phyloP scores from a whole-genome alignment of 1,284 basidiomycete species.

The Apiotrichum montevideense region DNA sequence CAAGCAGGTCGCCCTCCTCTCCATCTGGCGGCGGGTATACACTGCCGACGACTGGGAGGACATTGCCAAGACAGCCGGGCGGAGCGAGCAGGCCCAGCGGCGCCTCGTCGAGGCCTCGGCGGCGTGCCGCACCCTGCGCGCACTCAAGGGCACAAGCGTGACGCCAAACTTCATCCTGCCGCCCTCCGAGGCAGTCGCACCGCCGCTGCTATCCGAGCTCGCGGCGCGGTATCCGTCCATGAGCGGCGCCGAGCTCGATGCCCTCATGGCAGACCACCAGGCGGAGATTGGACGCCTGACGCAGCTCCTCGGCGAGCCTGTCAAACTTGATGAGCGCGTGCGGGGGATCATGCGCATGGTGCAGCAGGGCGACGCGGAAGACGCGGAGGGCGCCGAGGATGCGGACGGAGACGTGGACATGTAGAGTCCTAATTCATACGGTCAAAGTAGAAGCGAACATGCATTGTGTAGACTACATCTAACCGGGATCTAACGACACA shows the following conservation, averaged over 20 bases:
- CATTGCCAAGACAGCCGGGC: conserved; percentile 35
- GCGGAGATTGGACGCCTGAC: conserved; percentile 33
- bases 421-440: not conserved
- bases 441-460: not conserved
- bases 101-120: conserved; percentile 23
- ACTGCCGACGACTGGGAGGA: conserved; percentile 63
- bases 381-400: conserved; percentile 5
- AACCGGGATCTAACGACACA: not conserved
- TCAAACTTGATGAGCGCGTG: conserved; percentile 30
- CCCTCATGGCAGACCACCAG: conserved; percentile 36
- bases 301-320: conserved; percentile 15
- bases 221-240: conserved; percentile 40
- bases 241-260: conserved; percentile 28
- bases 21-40: conserved; percentile 80
- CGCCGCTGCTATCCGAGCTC: conserved; percentile 32
- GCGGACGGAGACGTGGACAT: conserved; percentile 16
- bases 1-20: conserved; percentile 60
- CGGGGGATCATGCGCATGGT: conserved; percentile 31
- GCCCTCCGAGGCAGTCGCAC: conserved; percentile 29
- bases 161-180: conserved; percentile 28
- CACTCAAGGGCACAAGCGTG: conserved; percentile 20
- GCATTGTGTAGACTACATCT: conserved; percentile 1
- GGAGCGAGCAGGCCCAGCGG: conserved; percentile 40
- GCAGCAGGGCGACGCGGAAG: not conserved
- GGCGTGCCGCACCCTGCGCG: conserved; percentile 31